A percentile compares a stretch with the other conserved stretches of the same genome.
These are phyloP conservation scores for Physaria fendleri DNA, from an alignment of 345 rosid species.

Conservation along the genomic window DNA sequence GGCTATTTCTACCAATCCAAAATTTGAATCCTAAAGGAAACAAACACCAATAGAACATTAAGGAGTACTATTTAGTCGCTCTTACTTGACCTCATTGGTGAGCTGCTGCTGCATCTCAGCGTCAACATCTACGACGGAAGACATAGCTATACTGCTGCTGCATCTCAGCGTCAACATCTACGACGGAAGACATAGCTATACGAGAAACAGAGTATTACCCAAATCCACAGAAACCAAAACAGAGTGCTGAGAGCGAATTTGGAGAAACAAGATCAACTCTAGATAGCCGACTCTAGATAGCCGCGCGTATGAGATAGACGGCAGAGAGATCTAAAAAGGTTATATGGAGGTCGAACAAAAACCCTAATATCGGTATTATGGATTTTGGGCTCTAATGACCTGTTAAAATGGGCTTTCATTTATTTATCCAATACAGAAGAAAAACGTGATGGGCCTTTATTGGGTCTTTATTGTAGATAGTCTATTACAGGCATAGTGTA, in stretches of 20 bases:
- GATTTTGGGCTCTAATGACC: slow-evolving; percentile 17
- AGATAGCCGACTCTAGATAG: too few relatives aligned
- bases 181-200: too few relatives aligned
- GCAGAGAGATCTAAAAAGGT: not conserved
- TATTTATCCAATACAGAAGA: not conserved
- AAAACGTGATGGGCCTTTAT: slow-evolving; percentile 3
- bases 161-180: too few relatives aligned
- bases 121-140: slow-evolving; percentile 12
- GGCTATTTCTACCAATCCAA: too few relatives aligned
- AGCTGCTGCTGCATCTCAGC: slow-evolving; percentile 28
- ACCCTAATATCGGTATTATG: slow-evolving; percentile 7
- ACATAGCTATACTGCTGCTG: slow-evolving; percentile 36
- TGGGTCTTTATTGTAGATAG: not conserved
- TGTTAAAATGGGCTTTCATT: slow-evolving; percentile 15
- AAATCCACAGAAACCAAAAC: not conserved
- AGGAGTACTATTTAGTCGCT: too few relatives aligned
- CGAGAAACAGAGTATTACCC: slow-evolving; percentile 5
- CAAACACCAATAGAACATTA: slow-evolving; percentile 41
- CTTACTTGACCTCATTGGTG: slow-evolving; percentile 56
- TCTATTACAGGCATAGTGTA: slow-evolving; percentile 9
- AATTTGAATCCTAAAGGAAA: too few relatives aligned
- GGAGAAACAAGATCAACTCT: too few relatives aligned
- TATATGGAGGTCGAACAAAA: slow-evolving; percentile 15
- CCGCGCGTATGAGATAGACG: too few relatives aligned
- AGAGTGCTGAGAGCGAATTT: too few relatives aligned